A percentile compares a stretch with the other conserved stretches of the same genome.
These are phyloP conservation scores for Neurospora africana DNA, from an alignment of 495 filamentous ascomycete species.

Conservation along the genomic window DNA sequence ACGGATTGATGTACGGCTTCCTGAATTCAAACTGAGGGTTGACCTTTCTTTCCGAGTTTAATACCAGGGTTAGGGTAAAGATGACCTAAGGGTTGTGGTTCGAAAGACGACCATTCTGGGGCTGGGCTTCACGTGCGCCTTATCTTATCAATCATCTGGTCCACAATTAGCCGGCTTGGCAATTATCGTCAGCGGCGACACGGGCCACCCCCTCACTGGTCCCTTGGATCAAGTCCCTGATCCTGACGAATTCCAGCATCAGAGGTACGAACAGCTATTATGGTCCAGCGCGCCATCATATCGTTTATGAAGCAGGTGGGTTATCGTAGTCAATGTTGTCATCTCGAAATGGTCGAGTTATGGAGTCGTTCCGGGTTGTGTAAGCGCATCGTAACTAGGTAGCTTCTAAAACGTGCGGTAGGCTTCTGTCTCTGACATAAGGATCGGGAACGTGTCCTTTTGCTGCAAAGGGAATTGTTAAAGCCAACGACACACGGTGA, in stretches of 20 bases:
- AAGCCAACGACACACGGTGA: not conserved
- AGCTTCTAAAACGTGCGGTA: not conserved
- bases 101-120: not conserved
- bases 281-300: not conserved
- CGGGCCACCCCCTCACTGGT: not conserved
- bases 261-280: not conserved
- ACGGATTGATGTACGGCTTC: not conserved
- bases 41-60: not conserved
- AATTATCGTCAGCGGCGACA: not conserved
- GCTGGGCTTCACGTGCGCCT: not conserved
- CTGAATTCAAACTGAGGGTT: not conserved
- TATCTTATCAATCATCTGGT: not conserved
- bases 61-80: not conserved
- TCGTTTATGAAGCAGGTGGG: not conserved
- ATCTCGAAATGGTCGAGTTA: not conserved
- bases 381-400: not conserved
- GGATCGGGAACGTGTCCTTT: not conserved
- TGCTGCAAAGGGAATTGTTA: not conserved
- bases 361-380: not conserved
- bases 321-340: not conserved
- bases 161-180: not conserved
- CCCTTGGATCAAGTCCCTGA: not conserved
- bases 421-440: not conserved
- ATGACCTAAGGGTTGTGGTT: not conserved
- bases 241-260: not conserved